A percentile compares a stretch with the other conserved stretches of the same genome.
Evolutionary conservation across 2,329 filamentous ascomycete species (phyloP).

Genomic region (Pestalotiopsis sp.): DNA sequence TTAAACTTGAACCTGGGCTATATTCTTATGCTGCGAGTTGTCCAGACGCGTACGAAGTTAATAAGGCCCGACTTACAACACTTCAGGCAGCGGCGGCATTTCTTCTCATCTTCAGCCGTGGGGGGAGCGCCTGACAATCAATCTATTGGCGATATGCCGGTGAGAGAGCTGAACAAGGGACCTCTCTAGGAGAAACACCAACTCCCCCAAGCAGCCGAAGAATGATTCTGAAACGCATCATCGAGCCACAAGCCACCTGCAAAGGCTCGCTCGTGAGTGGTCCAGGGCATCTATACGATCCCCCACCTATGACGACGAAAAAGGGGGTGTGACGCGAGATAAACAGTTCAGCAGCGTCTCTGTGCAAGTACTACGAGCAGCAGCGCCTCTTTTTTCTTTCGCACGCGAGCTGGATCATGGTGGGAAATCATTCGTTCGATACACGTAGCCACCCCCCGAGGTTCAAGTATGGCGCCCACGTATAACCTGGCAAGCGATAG

Average conservation of each 20-base stretch:
- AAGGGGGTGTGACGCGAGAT: not conserved
- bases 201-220: not conserved
- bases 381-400: not conserved
- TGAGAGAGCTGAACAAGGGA: not conserved
- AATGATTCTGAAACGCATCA: not conserved
- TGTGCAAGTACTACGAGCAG: not conserved
- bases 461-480: not conserved
- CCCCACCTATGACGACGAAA: conserved; percentile 8
- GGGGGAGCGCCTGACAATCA: not conserved
- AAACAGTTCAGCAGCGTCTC: not conserved
- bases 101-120: not conserved
- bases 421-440: not conserved
- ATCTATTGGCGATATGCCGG: conserved; percentile 1
- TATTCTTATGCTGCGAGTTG: too few species aligned
- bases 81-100: not conserved
- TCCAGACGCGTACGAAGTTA: not conserved
- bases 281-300: conserved; percentile 5
- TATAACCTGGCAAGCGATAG: not conserved
- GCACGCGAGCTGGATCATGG: not conserved
- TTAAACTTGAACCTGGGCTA: too few species aligned
- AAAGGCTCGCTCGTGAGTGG: not conserved
- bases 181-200: not conserved
- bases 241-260: not conserved
- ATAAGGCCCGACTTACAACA: not conserved
- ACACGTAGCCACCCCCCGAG: not conserved